Conservation (phyloP, 768 basidiomycete genomes). For the Boletus subparvulus region DNA sequence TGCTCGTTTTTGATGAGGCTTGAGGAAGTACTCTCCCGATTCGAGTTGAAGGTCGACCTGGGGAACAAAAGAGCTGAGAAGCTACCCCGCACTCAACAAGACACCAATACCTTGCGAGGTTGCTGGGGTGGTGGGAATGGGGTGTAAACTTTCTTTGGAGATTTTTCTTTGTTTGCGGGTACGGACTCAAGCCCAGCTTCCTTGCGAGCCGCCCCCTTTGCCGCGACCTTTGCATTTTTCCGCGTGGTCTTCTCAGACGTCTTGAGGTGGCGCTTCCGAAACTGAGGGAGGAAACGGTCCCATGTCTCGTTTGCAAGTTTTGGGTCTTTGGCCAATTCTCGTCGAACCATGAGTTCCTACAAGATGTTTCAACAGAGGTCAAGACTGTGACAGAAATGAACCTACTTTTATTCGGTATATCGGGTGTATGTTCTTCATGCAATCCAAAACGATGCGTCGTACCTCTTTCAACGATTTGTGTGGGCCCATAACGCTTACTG, state of each 20-base stretch:
- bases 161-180: slow-evolving; percentile 44
- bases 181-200: slow-evolving; percentile 61
- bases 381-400: slow-evolving; percentile 1
- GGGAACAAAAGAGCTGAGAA: slow-evolving; percentile 5
- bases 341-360: slow-evolving; percentile 97
- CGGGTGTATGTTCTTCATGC: slow-evolving; percentile 99
- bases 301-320: slow-evolving; percentile 91
- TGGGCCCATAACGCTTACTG: slow-evolving; percentile 97
- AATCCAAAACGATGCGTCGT: slow-evolving; percentile 92
- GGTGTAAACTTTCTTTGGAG: slow-evolving; percentile 91
- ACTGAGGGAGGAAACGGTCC: slow-evolving; percentile 97
- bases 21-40: slow-evolving; percentile 98
- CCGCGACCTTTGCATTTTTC: slow-evolving; percentile 73
- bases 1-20: slow-evolving; percentile 79
- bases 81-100: not conserved
- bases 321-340: slow-evolving; percentile 97
- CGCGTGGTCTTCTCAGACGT: slow-evolving; percentile 91
- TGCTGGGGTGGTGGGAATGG: slow-evolving; percentile 96
- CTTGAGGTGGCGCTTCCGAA: slow-evolving; percentile 89
- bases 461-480: slow-evolving; percentile 96
- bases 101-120: slow-evolving; percentile 76
- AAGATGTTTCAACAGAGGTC: not conserved
- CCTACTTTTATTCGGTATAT: slow-evolving; percentile 96
- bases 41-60: slow-evolving; percentile 93
- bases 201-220: slow-evolving; percentile 61